Percentiles rank a stretch among this genome's conserved stretches.
These are phyloP conservation scores for Nigrospora osmanthi DNA, from an alignment of 2,329 filamentous ascomycete genomes.

Conservation along the genomic window DNA sequence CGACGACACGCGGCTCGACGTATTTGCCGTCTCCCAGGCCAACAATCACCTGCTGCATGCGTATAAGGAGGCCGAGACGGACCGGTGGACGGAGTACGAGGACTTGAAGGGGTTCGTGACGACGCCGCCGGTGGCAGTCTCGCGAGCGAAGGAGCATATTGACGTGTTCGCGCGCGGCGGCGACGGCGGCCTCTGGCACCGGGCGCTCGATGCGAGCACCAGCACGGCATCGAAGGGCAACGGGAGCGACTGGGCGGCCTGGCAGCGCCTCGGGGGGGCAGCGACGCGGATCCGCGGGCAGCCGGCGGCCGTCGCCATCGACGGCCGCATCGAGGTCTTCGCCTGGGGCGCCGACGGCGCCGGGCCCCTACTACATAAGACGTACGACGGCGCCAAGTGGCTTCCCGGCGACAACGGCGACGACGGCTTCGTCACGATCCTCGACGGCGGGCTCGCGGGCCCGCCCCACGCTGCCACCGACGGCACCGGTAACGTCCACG, in stretches of 20 bases:
- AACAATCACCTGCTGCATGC: conserved; percentile 3
- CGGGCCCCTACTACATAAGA: neutral
- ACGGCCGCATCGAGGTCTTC: conserved; percentile 1
- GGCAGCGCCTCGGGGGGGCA: neutral
- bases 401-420: neutral
- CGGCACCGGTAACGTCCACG: conserved; percentile 1
- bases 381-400: neutral
- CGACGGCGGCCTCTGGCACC: neutral
- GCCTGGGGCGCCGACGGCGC: conserved; percentile 1
- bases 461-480: conserved; percentile 1
- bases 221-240: neutral
- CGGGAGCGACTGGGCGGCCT: neutral
- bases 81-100: neutral
- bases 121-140: conserved; percentile 1
- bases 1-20: conserved; percentile 1
- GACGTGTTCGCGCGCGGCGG: conserved; percentile 1
- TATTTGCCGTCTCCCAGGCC: neutral
- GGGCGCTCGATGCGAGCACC: neutral
- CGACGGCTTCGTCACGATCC: neutral
- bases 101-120: conserved; percentile 3
- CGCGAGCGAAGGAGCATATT: neutral
- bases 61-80: neutral
- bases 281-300: neutral
- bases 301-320: neutral
- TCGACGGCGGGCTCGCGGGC: neutral